Evolutionary conservation across 2,329 filamentous ascomycete genomes (phyloP), one percentile per base, ranked within the genome.

Genomic region (Aspergillus sp.): DNA sequence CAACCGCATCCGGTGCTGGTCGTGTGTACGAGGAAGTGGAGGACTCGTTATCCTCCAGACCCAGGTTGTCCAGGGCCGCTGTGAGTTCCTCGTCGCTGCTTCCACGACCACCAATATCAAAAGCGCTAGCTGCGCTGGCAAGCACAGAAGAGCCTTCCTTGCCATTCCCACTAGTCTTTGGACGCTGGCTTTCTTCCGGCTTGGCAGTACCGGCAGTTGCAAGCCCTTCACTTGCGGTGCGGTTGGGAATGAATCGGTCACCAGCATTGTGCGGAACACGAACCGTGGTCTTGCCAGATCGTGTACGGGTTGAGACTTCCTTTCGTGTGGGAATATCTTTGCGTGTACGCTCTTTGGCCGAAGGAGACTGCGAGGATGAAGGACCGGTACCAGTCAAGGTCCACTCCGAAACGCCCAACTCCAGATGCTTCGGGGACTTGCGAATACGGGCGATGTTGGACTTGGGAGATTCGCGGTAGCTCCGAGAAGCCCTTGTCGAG

Each of bases 211-310:
- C 88, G 50, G 80, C 80, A 58, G 90, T 90, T 63, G 84, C 78
- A 64, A 95, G 86, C 48, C 86, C 90, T 45, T 94, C 93, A 75
- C 90, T 95, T 55, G 90, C 87, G 44, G 80, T 81, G 27, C 93
- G 86, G 76, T 95, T 96, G 58, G 93, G 91, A 58, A 98, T 97
- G 76, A 97, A 98, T 46, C 93, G 85, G 69, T 98, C 93, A 35
- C 84, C 89, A 43, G 82, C 79, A 60, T 91, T 93, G 69, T 79
- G 71, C 23, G 75, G 66, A 60, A 80, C 73, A 48, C 82, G 84
- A 49, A 90, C 69, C 1, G 86, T 89, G 12, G 87, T 91, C 80
- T 94, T 94, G 63, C 70, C 69, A 23, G 68, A 58, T 46, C 74
- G 71, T 59, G 74, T 60, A 25, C 77, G 69, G 42, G 67, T 61